Percentiles rank a stretch among this genome's conserved stretches.
Evolutionary conservation across 2,329 filamentous ascomycete genomes (phyloP).

Genomic region (Ophiocordyceps camponoti-saundersi): DNA sequence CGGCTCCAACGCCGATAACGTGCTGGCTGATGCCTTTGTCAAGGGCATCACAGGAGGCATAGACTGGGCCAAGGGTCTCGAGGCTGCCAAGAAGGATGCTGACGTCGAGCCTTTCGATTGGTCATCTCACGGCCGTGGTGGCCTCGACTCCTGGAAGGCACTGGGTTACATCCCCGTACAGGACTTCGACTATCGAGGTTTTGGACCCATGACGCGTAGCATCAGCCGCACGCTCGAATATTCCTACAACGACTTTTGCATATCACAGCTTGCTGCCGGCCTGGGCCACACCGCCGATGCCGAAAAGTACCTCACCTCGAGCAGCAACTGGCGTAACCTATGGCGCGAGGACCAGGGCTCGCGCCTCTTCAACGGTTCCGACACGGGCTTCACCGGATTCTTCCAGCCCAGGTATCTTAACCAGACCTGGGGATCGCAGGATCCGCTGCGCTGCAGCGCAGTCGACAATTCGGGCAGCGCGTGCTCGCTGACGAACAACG

Average conservation of each 20-base stretch:
- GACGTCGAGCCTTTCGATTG: constrained; percentile 55
- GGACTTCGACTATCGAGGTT: constrained; percentile 47
- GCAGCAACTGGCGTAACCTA: constrained; percentile 51
- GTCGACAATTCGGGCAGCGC: constrained; percentile 31
- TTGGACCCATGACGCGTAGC: constrained; percentile 53
- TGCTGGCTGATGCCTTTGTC: constrained; percentile 49
- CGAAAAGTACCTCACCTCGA: constrained; percentile 40
- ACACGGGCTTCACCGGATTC: constrained; percentile 54
- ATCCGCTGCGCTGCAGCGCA: constrained; percentile 46
- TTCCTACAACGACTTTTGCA: constrained; percentile 59
- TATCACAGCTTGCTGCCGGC: constrained; percentile 41
- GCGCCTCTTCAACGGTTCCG: constrained; percentile 27
- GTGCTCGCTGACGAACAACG: constrained; percentile 43
- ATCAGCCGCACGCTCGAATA: constrained; percentile 64
- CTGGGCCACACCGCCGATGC: constrained; percentile 37
- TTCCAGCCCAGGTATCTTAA: constrained; percentile 54
- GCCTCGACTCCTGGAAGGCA: constrained; percentile 53
- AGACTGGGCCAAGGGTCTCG: constrained; percentile 50
- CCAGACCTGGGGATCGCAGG: constrained; percentile 49
- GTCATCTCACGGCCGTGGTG: constrained; percentile 53
- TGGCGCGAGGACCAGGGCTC: constrained; percentile 44
- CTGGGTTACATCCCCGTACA: constrained; percentile 55
- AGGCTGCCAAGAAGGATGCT: constrained; percentile 56
- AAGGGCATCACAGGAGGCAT: constrained; percentile 47
- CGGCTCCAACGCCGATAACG: constrained; percentile 56